Conservation (phyloP, 257 asterid genomes). For the Jasminum sambac region DNA sequence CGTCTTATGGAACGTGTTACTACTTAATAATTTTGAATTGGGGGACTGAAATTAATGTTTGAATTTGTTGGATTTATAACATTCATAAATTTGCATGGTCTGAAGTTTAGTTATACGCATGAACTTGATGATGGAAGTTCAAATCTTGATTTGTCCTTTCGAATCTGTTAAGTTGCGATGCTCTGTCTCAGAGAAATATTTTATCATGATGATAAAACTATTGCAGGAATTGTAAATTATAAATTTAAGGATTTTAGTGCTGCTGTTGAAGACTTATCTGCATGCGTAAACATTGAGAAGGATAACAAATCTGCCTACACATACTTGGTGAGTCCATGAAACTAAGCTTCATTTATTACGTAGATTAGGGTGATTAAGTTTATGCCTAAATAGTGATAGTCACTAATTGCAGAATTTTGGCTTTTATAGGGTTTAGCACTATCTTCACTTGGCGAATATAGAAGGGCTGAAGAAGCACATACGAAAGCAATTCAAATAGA, state of each 20-base stretch:
- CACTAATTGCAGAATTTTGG: constrained; percentile 18
- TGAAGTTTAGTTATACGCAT: neutral
- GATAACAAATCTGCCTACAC: constrained; percentile 94
- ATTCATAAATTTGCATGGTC: too few species aligned
- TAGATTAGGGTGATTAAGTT: constrained; percentile 25
- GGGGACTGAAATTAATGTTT: too few species aligned
- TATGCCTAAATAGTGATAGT: constrained; percentile 6
- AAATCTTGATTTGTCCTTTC: constrained; percentile 10
- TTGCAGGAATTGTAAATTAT: constrained; percentile 91
- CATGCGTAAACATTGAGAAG: constrained; percentile 74
- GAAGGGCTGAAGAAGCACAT: constrained; percentile 91
- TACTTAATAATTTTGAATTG: too few species aligned
- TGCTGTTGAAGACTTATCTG: constrained; percentile 88
- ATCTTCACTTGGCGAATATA: constrained; percentile 82
- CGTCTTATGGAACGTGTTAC: too few species aligned
- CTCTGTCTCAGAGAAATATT: constrained; percentile 20
- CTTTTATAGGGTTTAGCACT: constrained; percentile 83
- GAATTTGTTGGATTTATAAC: too few species aligned
- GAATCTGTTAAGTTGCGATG: constrained; percentile 17
- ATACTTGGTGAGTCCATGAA: constrained; percentile 69
- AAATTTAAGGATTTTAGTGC: constrained; percentile 90
- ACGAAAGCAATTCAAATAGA: constrained; percentile 85
- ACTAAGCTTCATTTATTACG: constrained; percentile 8
- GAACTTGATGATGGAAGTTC: constrained; percentile 25
- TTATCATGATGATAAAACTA: constrained; percentile 27